A percentile compares a stretch with the other conserved stretches of the same genome.
phyloP scores from a whole-genome alignment of 495 filamentous ascomycete genomes.

The Neurospora cerealis region DNA sequence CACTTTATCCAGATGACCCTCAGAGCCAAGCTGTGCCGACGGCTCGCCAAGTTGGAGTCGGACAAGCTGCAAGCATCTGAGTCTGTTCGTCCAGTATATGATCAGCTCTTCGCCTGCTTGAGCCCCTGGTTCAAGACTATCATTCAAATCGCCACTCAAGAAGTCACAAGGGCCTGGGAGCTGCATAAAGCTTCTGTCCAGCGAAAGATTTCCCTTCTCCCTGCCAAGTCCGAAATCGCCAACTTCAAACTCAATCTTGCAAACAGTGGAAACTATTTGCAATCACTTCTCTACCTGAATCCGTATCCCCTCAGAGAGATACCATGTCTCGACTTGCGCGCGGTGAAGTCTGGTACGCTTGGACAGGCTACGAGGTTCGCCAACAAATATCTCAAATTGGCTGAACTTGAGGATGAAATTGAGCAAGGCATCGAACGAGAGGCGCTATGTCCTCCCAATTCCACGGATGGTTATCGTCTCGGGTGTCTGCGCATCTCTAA shows the following conservation, averaged over 20 bases:
- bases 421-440: neutral
- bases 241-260: conserved; percentile 30
- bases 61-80: conserved; percentile 11
- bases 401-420: neutral
- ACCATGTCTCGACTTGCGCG: conserved; percentile 1
- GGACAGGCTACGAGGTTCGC: neutral
- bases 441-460: neutral
- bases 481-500: conserved; percentile 15
- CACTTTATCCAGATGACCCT: conserved; percentile 20
- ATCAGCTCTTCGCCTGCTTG: conserved; percentile 10
- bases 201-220: conserved; percentile 29
- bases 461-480: neutral
- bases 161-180: conserved; percentile 19
- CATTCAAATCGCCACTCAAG: conserved; percentile 8
- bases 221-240: conserved; percentile 18
- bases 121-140: conserved; percentile 8
- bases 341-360: neutral
- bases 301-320: neutral
- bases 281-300: neutral
- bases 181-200: conserved; percentile 19
- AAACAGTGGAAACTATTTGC: conserved; percentile 35
- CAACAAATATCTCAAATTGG: neutral
- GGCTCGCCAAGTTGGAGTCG: conserved; percentile 48
- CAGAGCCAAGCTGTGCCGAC: conserved; percentile 47
- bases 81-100: neutral